Base-by-base conservation (phyloP, 2,329 filamentous ascomycete species). In the Trichocomaceae sp. region DNA sequence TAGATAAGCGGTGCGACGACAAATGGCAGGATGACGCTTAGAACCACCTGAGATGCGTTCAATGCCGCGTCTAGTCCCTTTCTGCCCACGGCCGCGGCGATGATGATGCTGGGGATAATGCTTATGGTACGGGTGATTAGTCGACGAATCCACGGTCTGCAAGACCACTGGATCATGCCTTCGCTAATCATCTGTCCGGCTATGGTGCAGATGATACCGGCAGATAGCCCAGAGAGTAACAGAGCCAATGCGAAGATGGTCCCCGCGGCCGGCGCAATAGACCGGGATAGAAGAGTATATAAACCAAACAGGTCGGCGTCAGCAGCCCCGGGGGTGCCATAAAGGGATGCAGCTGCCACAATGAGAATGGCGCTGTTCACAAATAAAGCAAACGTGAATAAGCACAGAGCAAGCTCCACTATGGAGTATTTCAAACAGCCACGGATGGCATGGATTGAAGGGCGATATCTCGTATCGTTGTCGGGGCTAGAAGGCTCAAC, bases 101-200 rank as follows among this genome's bases (percentile, higher is more conserved):
- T 90, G 65, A 93, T 83, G 68, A 95, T 90, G 57, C 82, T 85
- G 0, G 90, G 90, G 1, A 84, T 84, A 67, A 95, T 90, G 64
- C 86, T 89, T 67, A 95, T 88, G 49, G 80, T 82, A 23, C 90
- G 81, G 0, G 90, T 95, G 49, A 92, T 71, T 3, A 95, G 78
- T 10, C 90, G 80, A 2, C 90, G 84, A 9, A 91, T 64, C 90
- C 90, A 95, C 0, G 90, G 90, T 58, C 78, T 78, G 31, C 91
- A 71, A 5, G 73, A 82, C 87, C 88, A 90, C 47, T 83, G 82
- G 45, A 95, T 69, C 58, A 90, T 88, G 6, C 90, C 90, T 68
- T 95, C 90, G 59, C 83, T 85, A 20, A 95, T 86, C 84, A 95
- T 93, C 69, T 95, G 90, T 0, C 90, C 90, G 0, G 90, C 82